Evolutionary conservation across 129 eudicot genomes (phyloP).

Genomic region (Flaveria ramosissima): DNA sequence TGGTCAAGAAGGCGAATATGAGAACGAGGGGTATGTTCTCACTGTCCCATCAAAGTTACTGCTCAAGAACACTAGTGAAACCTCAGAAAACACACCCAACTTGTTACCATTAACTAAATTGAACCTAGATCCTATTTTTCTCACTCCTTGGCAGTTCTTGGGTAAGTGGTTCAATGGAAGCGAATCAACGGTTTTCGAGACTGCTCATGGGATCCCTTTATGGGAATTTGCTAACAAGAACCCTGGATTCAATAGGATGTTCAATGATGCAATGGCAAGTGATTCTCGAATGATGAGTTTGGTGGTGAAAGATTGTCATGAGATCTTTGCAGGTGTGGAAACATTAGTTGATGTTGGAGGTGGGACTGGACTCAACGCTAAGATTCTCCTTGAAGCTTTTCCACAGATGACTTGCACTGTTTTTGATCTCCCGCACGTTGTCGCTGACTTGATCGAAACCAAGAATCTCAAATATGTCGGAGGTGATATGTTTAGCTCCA

Average conservation of each 20-base stretch:
- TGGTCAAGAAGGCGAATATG: constrained; percentile 9
- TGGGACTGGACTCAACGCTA: constrained; percentile 45
- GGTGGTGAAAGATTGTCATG: constrained; percentile 20
- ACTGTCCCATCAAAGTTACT: constrained; percentile 36
- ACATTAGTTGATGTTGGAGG: constrained; percentile 61
- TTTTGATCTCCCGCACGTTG: constrained; percentile 59
- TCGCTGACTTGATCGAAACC: constrained; percentile 28
- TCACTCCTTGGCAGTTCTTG: constrained; percentile 28
- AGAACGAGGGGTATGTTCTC: constrained; percentile 29
- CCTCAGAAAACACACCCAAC: constrained; percentile 5
- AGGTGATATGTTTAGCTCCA: constrained; percentile 47
- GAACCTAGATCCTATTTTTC: constrained; percentile 15
- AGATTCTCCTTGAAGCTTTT: constrained; percentile 33
- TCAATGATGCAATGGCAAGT: constrained; percentile 46
- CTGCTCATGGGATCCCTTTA: constrained; percentile 27
- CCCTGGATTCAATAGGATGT: constrained; percentile 13
- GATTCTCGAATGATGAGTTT: constrained; percentile 31
- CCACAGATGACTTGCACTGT: constrained; percentile 43
- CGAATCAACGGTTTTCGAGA: constrained; percentile 33
- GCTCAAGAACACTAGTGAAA: constrained; percentile 22
- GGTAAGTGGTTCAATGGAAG: constrained; percentile 32
- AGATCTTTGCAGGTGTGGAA: constrained; percentile 38
- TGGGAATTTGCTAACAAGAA: constrained; percentile 34
- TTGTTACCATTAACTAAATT: constrained; percentile 22
- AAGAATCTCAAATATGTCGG: constrained; percentile 40